Evolutionary conservation across 2,329 filamentous ascomycete species (phyloP).

Genomic region (Trichoderma lentiforme): DNA sequence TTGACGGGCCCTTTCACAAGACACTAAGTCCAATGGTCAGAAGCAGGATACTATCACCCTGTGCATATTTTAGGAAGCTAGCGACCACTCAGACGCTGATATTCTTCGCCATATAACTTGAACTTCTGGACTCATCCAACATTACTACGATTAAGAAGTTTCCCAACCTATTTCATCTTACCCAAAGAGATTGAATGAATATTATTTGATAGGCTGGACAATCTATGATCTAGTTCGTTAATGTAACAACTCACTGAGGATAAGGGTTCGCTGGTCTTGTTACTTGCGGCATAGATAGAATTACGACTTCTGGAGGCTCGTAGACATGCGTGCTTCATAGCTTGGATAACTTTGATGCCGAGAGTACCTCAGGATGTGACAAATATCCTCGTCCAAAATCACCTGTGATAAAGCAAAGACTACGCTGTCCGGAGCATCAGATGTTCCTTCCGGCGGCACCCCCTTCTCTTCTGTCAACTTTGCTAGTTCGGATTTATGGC

Average conservation of each 20-base stretch:
- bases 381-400: background rate
- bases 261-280: background rate
- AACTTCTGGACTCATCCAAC: background rate
- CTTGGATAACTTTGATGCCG: background rate
- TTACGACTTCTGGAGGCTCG: background rate
- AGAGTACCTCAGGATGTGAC: background rate
- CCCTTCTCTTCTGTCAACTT: background rate
- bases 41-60: no score
- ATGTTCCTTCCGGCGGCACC: background rate
- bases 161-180: background rate
- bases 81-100: no score
- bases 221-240: background rate
- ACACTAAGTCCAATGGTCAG: no score
- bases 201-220: background rate
- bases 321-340: background rate
- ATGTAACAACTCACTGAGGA: background rate
- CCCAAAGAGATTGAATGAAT: background rate
- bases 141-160: background rate
- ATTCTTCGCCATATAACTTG: no score
- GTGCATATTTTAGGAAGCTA: no score
- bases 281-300: background rate
- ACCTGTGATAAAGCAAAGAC: background rate
- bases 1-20: no score
- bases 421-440: background rate
- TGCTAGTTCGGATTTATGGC: background rate